Percentiles rank a stretch among this genome's conserved stretches.
Evolutionary conservation across 768 basidiomycete genomes (phyloP).

Genomic region (Sarcodon aspratus): DNA sequence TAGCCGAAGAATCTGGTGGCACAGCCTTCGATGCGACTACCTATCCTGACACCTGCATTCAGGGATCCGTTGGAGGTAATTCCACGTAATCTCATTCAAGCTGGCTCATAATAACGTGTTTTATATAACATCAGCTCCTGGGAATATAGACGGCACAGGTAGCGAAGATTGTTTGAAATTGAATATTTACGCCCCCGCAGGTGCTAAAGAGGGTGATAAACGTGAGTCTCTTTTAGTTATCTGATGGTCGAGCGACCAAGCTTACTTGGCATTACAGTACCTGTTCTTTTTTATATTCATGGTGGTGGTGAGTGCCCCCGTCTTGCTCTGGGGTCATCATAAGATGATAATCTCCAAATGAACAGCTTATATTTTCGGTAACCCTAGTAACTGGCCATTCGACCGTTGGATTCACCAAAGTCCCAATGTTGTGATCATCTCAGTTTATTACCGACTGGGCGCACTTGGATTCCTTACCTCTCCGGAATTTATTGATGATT

Average conservation of each 20-base stretch:
- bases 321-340: too few relatives aligned
- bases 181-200: constrained; percentile 49
- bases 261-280: constrained; percentile 12
- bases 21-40: constrained; percentile 35
- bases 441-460: constrained; percentile 54
- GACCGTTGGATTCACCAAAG: constrained; percentile 54
- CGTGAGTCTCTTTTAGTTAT: constrained; percentile 21
- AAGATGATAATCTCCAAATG: too few relatives aligned
- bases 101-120: too few relatives aligned
- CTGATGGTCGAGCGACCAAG: background rate
- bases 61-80: constrained; percentile 24
- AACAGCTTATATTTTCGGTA: constrained; percentile 36
- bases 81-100: too few relatives aligned
- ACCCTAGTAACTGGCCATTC: constrained; percentile 57
- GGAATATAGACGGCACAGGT: constrained; percentile 51
- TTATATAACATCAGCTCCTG: constrained; percentile 7
- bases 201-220: constrained; percentile 32
- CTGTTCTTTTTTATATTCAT: constrained; percentile 29
- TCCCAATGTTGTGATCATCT: constrained; percentile 51
- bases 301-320: constrained; percentile 20
- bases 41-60: constrained; percentile 50
- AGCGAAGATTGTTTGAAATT: constrained; percentile 58
- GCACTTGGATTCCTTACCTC: constrained; percentile 51
- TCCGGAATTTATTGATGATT: constrained; percentile 29
- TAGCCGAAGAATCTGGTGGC: constrained; percentile 23